phyloP scores from a whole-genome alignment of 345 rosid genomes.

The Aurinia saxatilis region DNA sequence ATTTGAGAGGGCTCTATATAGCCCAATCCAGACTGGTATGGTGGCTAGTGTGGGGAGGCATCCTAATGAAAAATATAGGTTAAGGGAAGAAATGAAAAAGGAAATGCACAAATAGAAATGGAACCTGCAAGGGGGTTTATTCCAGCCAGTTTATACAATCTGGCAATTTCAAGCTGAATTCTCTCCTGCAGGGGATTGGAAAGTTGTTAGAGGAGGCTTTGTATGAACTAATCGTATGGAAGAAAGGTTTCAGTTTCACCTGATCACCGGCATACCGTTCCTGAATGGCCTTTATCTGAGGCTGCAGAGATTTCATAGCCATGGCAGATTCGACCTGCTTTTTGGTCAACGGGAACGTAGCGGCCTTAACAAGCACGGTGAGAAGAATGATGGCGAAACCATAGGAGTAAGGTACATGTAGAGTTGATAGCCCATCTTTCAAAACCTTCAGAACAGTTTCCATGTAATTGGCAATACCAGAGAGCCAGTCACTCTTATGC shows the following conservation, averaged over 20 bases:
- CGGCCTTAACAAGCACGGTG: constrained; percentile 87
- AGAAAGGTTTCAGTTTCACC: constrained; percentile 43
- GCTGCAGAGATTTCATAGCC: constrained; percentile 91
- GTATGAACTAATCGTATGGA: too few relatives aligned
- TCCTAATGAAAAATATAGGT: constrained; percentile 37
- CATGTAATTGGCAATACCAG: constrained; percentile 76
- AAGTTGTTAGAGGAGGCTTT: too few relatives aligned
- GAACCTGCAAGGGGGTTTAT: constrained; percentile 90
- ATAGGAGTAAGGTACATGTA: constrained; percentile 77
- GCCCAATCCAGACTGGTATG: constrained; percentile 95
- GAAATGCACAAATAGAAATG: neutral
- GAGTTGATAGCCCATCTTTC: constrained; percentile 65
- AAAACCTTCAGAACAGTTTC: constrained; percentile 85
- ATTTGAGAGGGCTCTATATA: constrained; percentile 95
- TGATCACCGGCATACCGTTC: constrained; percentile 75
- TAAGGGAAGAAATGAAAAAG: neutral
- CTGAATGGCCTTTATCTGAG: constrained; percentile 90
- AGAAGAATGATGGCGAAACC: constrained; percentile 91
- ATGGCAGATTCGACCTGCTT: constrained; percentile 97
- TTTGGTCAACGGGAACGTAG: constrained; percentile 86
- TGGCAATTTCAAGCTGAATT: constrained; percentile 89
- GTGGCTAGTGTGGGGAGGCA: constrained; percentile 96
- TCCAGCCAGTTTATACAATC: constrained; percentile 88
- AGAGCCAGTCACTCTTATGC: constrained; percentile 78
- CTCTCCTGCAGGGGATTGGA: constrained; percentile 93